These are phyloP conservation scores for Fibroporia radiculosa DNA, from an alignment of 768 basidiomycete species.

Conservation along the genomic window DNA sequence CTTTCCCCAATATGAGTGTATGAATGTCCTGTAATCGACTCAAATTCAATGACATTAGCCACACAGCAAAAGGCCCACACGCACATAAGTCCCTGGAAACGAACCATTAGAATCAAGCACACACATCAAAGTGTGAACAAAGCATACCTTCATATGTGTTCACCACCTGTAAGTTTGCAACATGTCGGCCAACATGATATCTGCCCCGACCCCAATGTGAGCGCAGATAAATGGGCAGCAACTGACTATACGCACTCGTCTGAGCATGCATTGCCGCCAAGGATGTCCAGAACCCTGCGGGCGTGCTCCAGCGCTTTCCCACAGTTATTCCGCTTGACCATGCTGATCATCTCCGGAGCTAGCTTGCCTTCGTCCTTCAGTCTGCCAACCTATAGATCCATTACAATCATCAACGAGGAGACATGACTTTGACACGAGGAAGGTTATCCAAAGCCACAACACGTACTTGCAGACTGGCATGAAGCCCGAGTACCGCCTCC, in stretches of 20 bases:
- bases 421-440: not conserved
- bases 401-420: not conserved
- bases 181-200: conserved; percentile 92
- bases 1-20: conserved; percentile 88
- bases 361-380: conserved; percentile 71
- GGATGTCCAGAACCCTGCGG: conserved; percentile 75
- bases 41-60: not conserved
- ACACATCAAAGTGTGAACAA: not conserved
- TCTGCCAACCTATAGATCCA: conserved; percentile 45
- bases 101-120: not conserved
- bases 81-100: conserved; percentile 48
- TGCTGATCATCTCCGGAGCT: conserved; percentile 89
- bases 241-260: conserved; percentile 68
- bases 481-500: conserved; percentile 72
- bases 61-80: conserved; percentile 14
- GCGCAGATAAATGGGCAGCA: not conserved
- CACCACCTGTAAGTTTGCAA: conserved; percentile 90
- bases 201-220: conserved; percentile 31
- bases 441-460: no score
- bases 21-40: conserved; percentile 59
- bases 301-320: conserved; percentile 86
- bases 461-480: conserved; percentile 61
- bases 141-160: conserved; percentile 87
- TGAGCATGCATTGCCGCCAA: conserved; percentile 89
- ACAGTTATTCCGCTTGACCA: conserved; percentile 94